phyloP scores from a whole-genome alignment of 2,329 filamentous ascomycete genomes.

The Dactylellina parvicollis region DNA sequence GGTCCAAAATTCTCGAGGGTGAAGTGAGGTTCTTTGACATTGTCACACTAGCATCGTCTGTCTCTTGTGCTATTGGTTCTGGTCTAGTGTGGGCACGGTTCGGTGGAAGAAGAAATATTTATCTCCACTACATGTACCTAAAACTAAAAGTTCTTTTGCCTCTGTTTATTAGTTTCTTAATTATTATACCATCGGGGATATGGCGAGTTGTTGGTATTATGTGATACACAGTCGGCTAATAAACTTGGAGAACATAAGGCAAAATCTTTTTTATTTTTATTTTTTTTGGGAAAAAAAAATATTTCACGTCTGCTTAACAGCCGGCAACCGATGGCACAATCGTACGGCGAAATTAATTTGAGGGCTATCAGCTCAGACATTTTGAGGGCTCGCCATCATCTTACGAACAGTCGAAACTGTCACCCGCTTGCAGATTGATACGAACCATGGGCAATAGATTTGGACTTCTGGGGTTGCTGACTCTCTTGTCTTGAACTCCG shows the following conservation, averaged over 20 bases:
- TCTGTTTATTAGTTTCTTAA: not conserved
- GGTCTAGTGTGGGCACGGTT: constrained; percentile 41
- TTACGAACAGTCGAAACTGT: too few relatives aligned
- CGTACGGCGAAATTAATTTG: too few relatives aligned
- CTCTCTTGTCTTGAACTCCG: not conserved
- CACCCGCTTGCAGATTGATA: not conserved
- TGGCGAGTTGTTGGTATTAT: not conserved
- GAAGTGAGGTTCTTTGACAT: constrained; percentile 14
- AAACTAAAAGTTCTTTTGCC: constrained; percentile 27
- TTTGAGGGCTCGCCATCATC: too few relatives aligned
- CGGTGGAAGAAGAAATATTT: constrained; percentile 49
- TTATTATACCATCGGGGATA: constrained; percentile 19
- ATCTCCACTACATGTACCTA: constrained; percentile 13
- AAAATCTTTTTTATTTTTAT: not conserved
- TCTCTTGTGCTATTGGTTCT: constrained; percentile 12
- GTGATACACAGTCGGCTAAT: constrained; percentile 1
- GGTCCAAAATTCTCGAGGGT: constrained; percentile 9
- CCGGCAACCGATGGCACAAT: too few relatives aligned
- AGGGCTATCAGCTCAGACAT: too few relatives aligned
- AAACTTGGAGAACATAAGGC: constrained; percentile 5
- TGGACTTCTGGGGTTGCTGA: constrained; percentile 15
- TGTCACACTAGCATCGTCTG: constrained; percentile 20
- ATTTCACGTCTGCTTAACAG: too few relatives aligned
- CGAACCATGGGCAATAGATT: constrained; percentile 25
- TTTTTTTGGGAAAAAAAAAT: too few relatives aligned